Evolutionary conservation across 176 grass and related monocot species (phyloP), one percentile per base, ranked within the genome.

Genomic region (Poa annua): DNA sequence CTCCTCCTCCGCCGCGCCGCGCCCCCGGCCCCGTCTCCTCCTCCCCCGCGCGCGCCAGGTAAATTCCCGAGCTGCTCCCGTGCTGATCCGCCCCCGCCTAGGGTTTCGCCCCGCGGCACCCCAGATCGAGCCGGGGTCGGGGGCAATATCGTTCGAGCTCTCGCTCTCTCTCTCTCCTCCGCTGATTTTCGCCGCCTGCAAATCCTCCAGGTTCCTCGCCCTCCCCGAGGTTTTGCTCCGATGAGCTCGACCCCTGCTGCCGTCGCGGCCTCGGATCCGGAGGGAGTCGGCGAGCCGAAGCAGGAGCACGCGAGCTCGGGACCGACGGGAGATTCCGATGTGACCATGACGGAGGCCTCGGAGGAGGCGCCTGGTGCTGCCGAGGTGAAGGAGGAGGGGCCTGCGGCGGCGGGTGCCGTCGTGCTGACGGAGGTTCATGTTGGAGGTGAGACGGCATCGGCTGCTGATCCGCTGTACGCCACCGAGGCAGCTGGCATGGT

Each of bases 251-350:
- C n/a, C 48, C n/a, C 56, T 9, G 71, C 12, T 65, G 15, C 79
- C 56, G 83, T 82, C 7, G 79, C 56, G 80, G 84, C 73, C 88
- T 66, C 88, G 79, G 88, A 90, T 86, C 88, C 84, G 16, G 74
- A 83, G 38, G 56, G 20, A 15, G 39, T 73, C 11, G 6, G 8
- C 16, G 81, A 84, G 38, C 12, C 78, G 22, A 77, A 77, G 83
- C 83, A 36, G 63, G 77, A 33, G 55, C 19, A 17, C 5, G 44
- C 11, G 6, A 22, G 32, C 48, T 67, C 78, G 49, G 66, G 10
- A 0, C 66, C 24, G 1, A 17, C 39, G 3, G 41, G 20, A 44
- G 65, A 61, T 13, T 66, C 78, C 22, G 88, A 89, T 44, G 83
- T 78, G 65, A 45, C 48, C 10, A 73, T 83, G 74, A 22, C 65